A percentile compares a stretch with the other conserved stretches of the same genome.
Conservation (phyloP, 176 grass and related monocot genomes). For the Leersia perrieri region DNA sequence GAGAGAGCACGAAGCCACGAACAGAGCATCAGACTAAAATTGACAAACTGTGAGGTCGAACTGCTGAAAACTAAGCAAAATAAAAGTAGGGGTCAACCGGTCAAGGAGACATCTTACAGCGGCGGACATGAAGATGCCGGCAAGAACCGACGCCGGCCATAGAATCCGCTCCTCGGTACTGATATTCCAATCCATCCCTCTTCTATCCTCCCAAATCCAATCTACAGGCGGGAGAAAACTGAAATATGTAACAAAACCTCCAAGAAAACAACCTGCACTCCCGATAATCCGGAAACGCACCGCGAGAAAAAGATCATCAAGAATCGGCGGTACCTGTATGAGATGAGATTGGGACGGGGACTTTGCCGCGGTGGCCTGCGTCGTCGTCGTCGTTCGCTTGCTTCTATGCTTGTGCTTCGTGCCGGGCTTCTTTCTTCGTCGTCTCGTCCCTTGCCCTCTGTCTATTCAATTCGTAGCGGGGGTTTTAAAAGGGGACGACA, state of each 20-base stretch:
- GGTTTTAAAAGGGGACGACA: neutral
- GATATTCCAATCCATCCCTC: slow-evolving; percentile 15
- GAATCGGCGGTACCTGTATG: neutral
- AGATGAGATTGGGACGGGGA: neutral
- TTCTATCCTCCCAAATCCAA: neutral
- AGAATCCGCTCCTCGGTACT: slow-evolving; percentile 35
- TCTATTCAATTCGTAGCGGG: neutral
- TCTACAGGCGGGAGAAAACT: neutral
- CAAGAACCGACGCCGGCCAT: slow-evolving; percentile 46
- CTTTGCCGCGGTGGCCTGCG: neutral
- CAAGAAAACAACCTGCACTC: neutral
- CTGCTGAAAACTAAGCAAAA: neutral
- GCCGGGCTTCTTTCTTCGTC: neutral
- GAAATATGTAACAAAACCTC: neutral
- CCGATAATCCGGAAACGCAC: neutral
- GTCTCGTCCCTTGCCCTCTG: neutral
- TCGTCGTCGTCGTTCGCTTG: neutral
- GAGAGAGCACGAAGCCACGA: neutral
- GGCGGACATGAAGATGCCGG: slow-evolving; percentile 39
- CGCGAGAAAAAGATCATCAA: too few relatives aligned
- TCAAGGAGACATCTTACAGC: slow-evolving; percentile 24
- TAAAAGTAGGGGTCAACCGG: too few relatives aligned
- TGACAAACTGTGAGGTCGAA: neutral
- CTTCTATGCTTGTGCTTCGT: neutral
- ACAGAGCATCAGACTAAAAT: neutral